Base-by-base conservation (phyloP, 192 early-diverging fungal species). In the Coemansia sp. region DNA sequence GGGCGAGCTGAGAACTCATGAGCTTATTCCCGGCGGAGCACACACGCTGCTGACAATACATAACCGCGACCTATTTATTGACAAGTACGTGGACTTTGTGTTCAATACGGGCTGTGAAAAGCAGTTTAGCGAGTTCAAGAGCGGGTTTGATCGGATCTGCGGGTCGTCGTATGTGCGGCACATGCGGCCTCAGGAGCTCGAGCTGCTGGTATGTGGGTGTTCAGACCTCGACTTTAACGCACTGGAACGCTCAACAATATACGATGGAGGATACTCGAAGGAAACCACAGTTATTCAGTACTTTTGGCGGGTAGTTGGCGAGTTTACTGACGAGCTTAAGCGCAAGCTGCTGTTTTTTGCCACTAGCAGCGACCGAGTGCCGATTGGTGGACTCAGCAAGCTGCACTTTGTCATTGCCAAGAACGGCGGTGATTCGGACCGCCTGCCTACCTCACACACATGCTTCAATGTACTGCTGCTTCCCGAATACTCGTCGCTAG, bases 401-500 rank as follows among this genome's bases (percentile, higher is more conserved):
- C 56, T 94, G 46, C 83, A 89, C 42, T 93, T 95, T 79, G 84
- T 93, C 2, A 87, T 94, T 61, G 86, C 88, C 13, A 88, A 89
- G 68, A 92, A 93, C 38, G 91, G 91, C 14, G 84, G 82, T 6
- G 91, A 94, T 63, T 86, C 86, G 28, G 89, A 89, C 68, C 86
- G 93, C 20, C 65, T 97, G 42, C 94, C 94, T 10, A 92, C 92
- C 3, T 89, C 93, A 6, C 93, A 95, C 57, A 97, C 94, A 0
- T 97, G 94, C 71, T 95, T 90, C 62, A 95, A 95, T 68, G 88
- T 90, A 9, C 72, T 97, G 39, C 82, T 94, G 50, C 72, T 97
- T 4, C 89, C 84, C 31, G 91, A 93, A 35, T 96, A 96, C 63
- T 69, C 83, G 6, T 72, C 81, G 20, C 84, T 92, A 49, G 89